phyloP scores from a whole-genome alignment of 129 eudicot genomes.

The Logfia minima region DNA sequence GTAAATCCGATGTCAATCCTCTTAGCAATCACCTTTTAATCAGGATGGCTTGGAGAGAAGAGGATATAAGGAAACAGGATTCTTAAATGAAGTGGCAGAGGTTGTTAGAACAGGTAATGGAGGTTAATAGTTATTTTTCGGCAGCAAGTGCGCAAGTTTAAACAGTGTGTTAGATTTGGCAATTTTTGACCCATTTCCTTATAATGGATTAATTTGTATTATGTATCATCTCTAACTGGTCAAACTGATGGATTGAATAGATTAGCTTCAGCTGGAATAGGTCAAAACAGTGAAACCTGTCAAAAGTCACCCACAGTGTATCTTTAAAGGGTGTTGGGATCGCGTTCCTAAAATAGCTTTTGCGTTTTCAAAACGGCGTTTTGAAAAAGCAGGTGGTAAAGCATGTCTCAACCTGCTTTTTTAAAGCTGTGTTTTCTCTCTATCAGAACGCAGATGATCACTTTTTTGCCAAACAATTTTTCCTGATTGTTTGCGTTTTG shows the following conservation, averaged over 20 bases:
- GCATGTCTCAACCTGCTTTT: too few relatives aligned
- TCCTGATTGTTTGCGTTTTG: too few relatives aligned
- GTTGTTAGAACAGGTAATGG: constrained; percentile 82
- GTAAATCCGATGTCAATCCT: not conserved
- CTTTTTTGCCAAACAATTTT: too few relatives aligned
- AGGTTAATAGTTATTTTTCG: not conserved
- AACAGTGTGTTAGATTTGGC: not conserved
- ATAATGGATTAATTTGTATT: not conserved
- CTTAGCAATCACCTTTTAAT: constrained; percentile 8
- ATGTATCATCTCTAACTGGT: not conserved
- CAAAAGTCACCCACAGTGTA: not conserved
- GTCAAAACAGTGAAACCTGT: not conserved
- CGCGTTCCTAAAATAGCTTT: too few relatives aligned
- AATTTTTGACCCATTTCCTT: not conserved
- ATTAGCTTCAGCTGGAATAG: too few relatives aligned
- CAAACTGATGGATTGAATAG: not conserved
- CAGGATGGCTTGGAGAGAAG: constrained; percentile 98
- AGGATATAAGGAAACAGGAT: constrained; percentile 93
- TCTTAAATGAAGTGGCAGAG: constrained; percentile 84
- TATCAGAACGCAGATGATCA: too few relatives aligned
- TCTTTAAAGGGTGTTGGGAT: too few relatives aligned
- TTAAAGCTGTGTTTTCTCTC: too few relatives aligned
- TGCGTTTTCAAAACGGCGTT: too few relatives aligned
- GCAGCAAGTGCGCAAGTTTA: not conserved
- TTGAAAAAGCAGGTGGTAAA: too few relatives aligned